A percentile compares a stretch with the other conserved stretches of the same genome.
These are phyloP conservation scores for Polytolypa hystricis DNA, from an alignment of 2,329 filamentous ascomycete genomes.

Conservation along the genomic window DNA sequence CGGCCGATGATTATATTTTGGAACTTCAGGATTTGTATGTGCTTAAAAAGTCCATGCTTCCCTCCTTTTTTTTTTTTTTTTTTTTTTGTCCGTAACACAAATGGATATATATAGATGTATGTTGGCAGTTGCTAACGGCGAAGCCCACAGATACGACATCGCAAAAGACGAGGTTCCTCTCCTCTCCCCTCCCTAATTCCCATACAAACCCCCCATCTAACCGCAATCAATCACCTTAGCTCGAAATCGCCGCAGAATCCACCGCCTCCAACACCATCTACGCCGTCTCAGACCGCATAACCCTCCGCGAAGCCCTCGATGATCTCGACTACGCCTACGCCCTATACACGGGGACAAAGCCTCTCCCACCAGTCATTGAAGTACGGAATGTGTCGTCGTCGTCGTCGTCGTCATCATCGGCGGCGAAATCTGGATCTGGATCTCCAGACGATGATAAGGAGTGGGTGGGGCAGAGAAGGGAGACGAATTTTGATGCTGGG, in stretches of 20 bases:
- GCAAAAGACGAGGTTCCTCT: conserved; percentile 36
- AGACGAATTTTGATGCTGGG: conserved; percentile 23
- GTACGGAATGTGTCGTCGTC: conserved; percentile 6
- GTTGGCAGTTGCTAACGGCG: no score
- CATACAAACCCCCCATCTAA: no score
- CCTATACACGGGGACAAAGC: conserved; percentile 19
- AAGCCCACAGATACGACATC: conserved; percentile 30
- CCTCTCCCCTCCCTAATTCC: no score
- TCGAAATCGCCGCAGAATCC: conserved; percentile 39
- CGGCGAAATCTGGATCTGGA: no score
- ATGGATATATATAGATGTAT: no score
- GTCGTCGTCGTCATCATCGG: no score
- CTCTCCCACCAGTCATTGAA: conserved; percentile 3
- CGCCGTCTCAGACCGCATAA: conserved; percentile 35
- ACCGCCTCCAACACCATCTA: conserved; percentile 36
- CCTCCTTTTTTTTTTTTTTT: background rate
- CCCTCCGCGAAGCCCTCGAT: conserved; percentile 36
- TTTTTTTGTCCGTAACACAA: background rate
- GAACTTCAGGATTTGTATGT: conserved; percentile 13
- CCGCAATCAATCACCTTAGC: no score
- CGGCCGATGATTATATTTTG: conserved; percentile 11
- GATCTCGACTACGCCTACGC: conserved; percentile 26
- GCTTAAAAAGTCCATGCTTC: background rate
- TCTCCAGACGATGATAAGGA: conserved; percentile 3
- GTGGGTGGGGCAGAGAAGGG: conserved; percentile 17